Conservation (phyloP, 2,329 filamentous ascomycete species). For the Alternaria gaisen region DNA sequence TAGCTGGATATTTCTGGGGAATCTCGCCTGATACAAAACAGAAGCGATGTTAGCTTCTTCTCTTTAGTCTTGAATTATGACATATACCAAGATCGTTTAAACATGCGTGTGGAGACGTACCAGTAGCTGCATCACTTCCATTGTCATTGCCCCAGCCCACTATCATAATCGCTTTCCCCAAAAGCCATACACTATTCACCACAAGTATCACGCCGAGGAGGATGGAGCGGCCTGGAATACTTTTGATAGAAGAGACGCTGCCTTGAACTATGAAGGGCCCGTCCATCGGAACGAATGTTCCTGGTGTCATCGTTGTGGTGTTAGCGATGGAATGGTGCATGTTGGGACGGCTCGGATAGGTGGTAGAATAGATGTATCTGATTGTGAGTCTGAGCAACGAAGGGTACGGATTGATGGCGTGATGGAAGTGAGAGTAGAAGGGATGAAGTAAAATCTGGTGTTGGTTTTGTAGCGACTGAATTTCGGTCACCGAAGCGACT, state of each 20-base stretch:
- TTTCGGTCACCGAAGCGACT: background rate
- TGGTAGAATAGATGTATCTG: background rate
- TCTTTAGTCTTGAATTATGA: background rate
- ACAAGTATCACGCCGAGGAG: background rate
- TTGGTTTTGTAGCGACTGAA: background rate
- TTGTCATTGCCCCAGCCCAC: background rate
- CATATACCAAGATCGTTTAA: background rate
- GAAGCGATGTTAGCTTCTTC: background rate
- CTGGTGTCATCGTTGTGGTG: background rate
- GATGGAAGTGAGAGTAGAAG: background rate
- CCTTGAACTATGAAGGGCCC: background rate
- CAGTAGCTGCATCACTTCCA: too few relatives aligned
- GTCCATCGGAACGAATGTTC: background rate
- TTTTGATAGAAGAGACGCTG: background rate
- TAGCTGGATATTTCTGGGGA: too few relatives aligned
- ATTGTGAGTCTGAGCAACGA: background rate
- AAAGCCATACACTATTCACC: background rate
- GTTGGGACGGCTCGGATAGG: background rate
- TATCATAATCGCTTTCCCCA: background rate
- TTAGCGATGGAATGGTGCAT: background rate
- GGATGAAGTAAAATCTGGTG: background rate
- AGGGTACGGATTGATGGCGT: background rate
- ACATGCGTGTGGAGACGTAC: background rate
- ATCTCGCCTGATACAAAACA: background rate
- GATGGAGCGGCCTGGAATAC: background rate